Conservation (phyloP, 331 rosid species). For the Arachis monticola region DNA sequence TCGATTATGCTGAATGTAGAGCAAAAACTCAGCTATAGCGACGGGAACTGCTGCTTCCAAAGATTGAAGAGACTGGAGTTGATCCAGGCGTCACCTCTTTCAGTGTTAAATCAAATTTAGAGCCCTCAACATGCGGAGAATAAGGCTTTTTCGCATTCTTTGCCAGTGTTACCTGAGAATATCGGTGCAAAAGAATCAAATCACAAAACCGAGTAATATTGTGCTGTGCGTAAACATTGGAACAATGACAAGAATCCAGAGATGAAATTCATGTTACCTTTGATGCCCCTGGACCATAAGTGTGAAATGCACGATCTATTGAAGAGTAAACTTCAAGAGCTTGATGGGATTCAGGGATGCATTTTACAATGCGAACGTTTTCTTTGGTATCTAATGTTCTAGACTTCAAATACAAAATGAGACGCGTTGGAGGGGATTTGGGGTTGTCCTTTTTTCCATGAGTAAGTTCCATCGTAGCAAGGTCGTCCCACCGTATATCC, state of each 20-base stretch:
- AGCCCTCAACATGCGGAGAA: constrained; percentile 65
- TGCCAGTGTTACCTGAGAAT: constrained; percentile 59
- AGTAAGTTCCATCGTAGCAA: constrained; percentile 71
- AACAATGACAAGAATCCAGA: constrained; percentile 18
- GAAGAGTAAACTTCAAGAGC: constrained; percentile 80
- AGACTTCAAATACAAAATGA: constrained; percentile 68
- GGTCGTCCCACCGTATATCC: constrained; percentile 92
- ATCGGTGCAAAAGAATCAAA: constrained; percentile 25
- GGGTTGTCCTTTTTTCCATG: constrained; percentile 84
- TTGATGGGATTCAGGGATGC: constrained; percentile 65
- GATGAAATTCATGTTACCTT: constrained; percentile 76
- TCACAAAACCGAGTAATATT: constrained; percentile 16
- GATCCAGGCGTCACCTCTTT: constrained; percentile 70
- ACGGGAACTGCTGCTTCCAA: constrained; percentile 58
- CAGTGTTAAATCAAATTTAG: constrained; percentile 48
- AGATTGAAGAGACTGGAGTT: constrained; percentile 67
- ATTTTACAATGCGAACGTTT: constrained; percentile 64
- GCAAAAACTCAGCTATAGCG: constrained; percentile 34
- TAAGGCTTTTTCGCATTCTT: constrained; percentile 75
- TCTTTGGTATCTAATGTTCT: constrained; percentile 74
- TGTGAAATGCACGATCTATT: constrained; percentile 73
- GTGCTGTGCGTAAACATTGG: neutral
- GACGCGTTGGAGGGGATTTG: constrained; percentile 67
- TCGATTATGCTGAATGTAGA: constrained; percentile 20
- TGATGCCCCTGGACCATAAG: constrained; percentile 66